These are phyloP conservation scores for Wickerhamomyces kurtzmanii DNA, from an alignment of 805 yeast species.

Conservation along the genomic window DNA sequence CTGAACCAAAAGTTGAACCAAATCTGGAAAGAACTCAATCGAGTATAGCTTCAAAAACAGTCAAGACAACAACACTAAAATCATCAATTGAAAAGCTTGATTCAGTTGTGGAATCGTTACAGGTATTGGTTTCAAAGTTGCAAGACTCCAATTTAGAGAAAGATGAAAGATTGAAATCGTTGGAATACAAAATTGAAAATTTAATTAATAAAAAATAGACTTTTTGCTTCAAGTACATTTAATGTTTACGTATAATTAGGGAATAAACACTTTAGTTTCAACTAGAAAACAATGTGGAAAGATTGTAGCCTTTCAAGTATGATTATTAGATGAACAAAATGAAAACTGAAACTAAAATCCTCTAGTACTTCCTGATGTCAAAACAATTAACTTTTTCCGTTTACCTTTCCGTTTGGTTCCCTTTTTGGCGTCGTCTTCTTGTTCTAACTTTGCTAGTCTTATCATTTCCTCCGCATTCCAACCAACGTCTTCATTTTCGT, in stretches of 20 bases:
- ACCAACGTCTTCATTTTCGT: conserved; percentile 23
- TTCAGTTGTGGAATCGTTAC: conserved; percentile 44
- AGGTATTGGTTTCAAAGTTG: conserved; percentile 41
- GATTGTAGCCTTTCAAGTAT: too few relatives aligned
- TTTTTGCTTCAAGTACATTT: background rate
- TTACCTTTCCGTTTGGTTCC: too few relatives aligned
- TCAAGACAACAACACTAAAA: conserved; percentile 55
- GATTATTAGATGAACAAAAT: too few relatives aligned
- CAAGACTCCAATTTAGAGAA: conserved; percentile 48
- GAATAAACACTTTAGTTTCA: too few relatives aligned
- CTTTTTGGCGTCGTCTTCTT: too few relatives aligned
- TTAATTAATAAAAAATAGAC: conserved; percentile 30
- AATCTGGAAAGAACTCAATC: conserved; percentile 3
- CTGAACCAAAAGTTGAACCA: conserved; percentile 8
- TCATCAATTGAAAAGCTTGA: conserved; percentile 64
- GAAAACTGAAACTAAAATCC: too few relatives aligned
- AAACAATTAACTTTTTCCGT: too few relatives aligned
- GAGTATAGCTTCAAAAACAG: conserved; percentile 13
- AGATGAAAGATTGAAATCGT: conserved; percentile 45
- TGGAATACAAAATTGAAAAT: conserved; percentile 55
- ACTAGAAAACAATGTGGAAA: too few relatives aligned
- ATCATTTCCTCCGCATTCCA: conserved; percentile 17
- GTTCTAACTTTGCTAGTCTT: conserved; percentile 9
- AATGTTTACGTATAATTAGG: too few relatives aligned
- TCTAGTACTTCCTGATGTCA: too few relatives aligned